phyloP scores from a whole-genome alignment of 2,329 filamentous ascomycete species.

The Ceratocystis eucalypticola region DNA sequence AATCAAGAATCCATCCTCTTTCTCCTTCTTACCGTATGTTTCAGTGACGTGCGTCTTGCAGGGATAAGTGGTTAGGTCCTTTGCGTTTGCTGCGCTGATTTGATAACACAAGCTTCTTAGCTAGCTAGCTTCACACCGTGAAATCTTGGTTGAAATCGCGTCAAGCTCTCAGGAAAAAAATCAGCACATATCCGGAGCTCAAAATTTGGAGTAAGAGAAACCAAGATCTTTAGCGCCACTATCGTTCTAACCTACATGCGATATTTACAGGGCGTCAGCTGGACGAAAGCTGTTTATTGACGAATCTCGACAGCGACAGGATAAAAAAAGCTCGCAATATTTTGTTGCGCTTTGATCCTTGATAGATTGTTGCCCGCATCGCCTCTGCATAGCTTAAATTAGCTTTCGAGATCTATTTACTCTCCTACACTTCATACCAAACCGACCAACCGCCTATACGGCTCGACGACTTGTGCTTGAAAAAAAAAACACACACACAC shows the following conservation, averaged over 20 bases:
- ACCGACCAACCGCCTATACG: not conserved
- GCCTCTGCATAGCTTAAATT: not conserved
- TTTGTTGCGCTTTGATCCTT: not conserved
- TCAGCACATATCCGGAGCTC: not conserved
- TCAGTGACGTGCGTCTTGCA: conserved; percentile 2
- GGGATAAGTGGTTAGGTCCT: not conserved
- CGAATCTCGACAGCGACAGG: not conserved
- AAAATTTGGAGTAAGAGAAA: not conserved
- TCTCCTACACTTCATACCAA: no score
- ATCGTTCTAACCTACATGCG: not conserved
- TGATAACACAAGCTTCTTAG: not conserved
- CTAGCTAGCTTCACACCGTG: not conserved
- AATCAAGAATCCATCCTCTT: not conserved
- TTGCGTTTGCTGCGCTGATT: not conserved
- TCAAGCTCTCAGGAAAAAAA: not conserved
- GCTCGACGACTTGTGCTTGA: not conserved
- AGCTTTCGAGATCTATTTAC: not conserved
- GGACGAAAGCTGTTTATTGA: not conserved
- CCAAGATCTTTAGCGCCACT: not conserved
- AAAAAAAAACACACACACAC: not conserved
- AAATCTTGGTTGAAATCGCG: not conserved
- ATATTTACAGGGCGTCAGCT: not conserved
- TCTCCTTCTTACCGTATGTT: not conserved
- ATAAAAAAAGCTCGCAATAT: not conserved
- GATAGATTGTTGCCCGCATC: not conserved